Conservation (phyloP, 257 asterid species). For the Solanum chilense region DNA sequence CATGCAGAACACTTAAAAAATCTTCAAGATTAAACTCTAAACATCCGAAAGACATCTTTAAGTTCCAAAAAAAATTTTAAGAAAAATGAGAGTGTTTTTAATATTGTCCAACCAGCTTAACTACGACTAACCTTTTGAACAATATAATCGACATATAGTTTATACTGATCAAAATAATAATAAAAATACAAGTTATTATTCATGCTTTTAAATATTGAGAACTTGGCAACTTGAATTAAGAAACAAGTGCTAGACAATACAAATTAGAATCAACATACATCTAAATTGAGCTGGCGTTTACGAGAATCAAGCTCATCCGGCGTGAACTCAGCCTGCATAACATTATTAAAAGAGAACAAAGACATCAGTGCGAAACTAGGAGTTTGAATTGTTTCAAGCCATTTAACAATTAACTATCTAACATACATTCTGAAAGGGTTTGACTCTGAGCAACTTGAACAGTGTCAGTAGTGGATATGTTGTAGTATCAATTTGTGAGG, state of each 20-base stretch:
- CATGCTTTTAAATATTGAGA: not conserved
- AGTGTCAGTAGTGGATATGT: constrained; percentile 58
- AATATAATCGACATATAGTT: constrained; percentile 1
- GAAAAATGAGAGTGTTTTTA: not conserved
- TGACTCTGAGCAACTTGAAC: constrained; percentile 49
- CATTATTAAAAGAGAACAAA: not conserved
- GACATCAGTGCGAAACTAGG: not conserved
- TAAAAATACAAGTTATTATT: not conserved
- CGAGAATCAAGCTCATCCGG: constrained; percentile 76
- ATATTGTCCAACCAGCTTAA: not conserved
- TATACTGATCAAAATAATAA: not conserved
- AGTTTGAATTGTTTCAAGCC: not conserved
- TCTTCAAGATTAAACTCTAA: not conserved
- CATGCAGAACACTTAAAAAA: not conserved
- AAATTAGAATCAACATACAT: constrained; percentile 8
- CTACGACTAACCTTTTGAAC: not conserved
- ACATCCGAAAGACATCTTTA: not conserved
- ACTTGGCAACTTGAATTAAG: not conserved
- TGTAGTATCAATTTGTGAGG: constrained; percentile 43
- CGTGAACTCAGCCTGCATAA: constrained; percentile 63
- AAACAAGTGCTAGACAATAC: not conserved
- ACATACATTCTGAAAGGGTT: constrained; percentile 52
- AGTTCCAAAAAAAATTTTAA: not conserved
- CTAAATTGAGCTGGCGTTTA: constrained; percentile 48
- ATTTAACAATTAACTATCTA: not conserved